These are phyloP conservation scores for Fusarium sp. DNA, from an alignment of 2,329 filamentous ascomycete genomes.

Conservation along the genomic window DNA sequence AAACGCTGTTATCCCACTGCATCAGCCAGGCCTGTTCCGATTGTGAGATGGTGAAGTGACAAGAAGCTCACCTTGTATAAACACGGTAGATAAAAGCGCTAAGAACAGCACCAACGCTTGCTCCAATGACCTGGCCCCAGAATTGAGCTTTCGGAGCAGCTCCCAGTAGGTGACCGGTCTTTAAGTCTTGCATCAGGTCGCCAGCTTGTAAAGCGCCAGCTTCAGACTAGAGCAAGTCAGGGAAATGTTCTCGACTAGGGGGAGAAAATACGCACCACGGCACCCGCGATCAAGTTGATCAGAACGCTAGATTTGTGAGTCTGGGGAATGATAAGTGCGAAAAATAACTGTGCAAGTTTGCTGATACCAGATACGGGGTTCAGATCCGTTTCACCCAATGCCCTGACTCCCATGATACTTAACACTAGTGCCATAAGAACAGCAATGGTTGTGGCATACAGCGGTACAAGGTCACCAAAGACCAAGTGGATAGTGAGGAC, in stretches of 20 bases:
- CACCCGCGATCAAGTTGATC: slow-evolving; percentile 94
- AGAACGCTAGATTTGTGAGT: slow-evolving; percentile 86
- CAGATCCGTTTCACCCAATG: slow-evolving; percentile 85
- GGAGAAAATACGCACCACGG: slow-evolving; percentile 64
- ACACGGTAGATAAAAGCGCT: slow-evolving; percentile 89
- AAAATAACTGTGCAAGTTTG: slow-evolving; percentile 95
- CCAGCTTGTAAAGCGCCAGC: slow-evolving; percentile 88
- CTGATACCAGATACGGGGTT: slow-evolving; percentile 97
- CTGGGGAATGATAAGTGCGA: slow-evolving; percentile 87
- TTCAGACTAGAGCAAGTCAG: slow-evolving; percentile 50
- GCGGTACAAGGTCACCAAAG: slow-evolving; percentile 84
- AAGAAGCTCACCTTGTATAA: slow-evolving; percentile 71
- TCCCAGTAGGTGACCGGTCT: slow-evolving; percentile 92
- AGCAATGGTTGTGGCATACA: slow-evolving; percentile 79
- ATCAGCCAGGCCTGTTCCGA: slow-evolving; percentile 7
- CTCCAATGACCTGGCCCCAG: slow-evolving; percentile 94
- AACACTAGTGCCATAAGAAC: slow-evolving; percentile 85
- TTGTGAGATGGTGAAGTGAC: neutral
- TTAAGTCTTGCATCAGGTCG: slow-evolving; percentile 96
- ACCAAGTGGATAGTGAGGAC: slow-evolving; percentile 83
- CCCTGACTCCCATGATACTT: slow-evolving; percentile 79
- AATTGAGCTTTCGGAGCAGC: slow-evolving; percentile 96
- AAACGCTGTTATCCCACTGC: slow-evolving; percentile 67
- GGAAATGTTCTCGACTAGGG: neutral
- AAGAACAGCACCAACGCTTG: slow-evolving; percentile 84